Percentiles rank a stretch among this genome's conserved stretches.
Evolutionary conservation across 208 protist species (phyloP).

Genomic region (Porcisia deanei): DNA sequence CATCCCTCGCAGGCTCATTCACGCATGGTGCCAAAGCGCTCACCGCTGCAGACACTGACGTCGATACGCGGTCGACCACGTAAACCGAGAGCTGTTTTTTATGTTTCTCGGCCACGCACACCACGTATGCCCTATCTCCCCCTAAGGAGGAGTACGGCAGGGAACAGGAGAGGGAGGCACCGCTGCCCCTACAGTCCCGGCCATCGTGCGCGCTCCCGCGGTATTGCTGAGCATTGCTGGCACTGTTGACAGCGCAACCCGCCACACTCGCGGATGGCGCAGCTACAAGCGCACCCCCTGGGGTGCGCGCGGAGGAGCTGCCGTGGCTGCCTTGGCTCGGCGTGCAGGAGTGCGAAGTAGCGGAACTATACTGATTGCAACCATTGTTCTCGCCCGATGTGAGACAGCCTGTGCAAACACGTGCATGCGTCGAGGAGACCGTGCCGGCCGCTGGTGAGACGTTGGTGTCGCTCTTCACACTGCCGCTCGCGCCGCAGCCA

Average conservation of each 20-base stretch:
- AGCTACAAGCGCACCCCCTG: neutral
- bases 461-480: neutral
- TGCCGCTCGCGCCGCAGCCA: neutral
- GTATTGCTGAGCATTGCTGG: neutral
- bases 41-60: slow-evolving; percentile 1
- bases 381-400: slow-evolving; percentile 5
- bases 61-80: slow-evolving; percentile 25
- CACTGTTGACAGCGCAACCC: neutral
- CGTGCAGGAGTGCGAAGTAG: slow-evolving; percentile 17
- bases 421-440: neutral
- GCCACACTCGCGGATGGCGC: neutral
- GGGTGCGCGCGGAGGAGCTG: slow-evolving; percentile 13
- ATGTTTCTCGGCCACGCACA: slow-evolving; percentile 27
- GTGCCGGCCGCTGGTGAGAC: neutral
- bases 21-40: neutral
- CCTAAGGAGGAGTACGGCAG: neutral
- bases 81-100: slow-evolving; percentile 33
- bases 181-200: neutral
- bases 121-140: slow-evolving; percentile 11
- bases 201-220: neutral
- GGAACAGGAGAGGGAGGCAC: neutral
- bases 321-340: slow-evolving; percentile 25
- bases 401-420: neutral
- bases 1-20: neutral
- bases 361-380: slow-evolving; percentile 3